A percentile compares a stretch with the other conserved stretches of the same genome.
These are phyloP conservation scores for Aspergillus fumigatus DNA, from an alignment of 2,329 filamentous ascomycete genomes.

Conservation along the genomic window DNA sequence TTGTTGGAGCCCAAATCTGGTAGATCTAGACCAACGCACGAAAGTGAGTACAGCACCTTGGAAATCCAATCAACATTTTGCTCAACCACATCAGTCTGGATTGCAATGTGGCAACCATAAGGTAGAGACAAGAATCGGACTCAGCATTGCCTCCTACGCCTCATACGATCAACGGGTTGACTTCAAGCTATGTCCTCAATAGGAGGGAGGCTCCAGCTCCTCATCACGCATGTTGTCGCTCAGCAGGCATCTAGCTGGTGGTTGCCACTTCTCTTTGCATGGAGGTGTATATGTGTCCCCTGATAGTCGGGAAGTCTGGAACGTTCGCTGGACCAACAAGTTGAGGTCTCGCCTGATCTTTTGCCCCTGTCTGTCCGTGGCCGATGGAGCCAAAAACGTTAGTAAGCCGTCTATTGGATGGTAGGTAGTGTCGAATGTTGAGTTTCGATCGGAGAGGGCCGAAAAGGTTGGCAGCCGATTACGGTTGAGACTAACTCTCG, in stretches of 20 bases:
- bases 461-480: neutral
- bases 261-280: neutral
- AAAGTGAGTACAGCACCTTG: neutral
- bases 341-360: neutral
- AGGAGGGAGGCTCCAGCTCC: neutral
- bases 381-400: neutral
- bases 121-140: neutral
- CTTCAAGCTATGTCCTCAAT: neutral
- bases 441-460: neutral
- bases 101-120: neutral
- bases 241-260: neutral
- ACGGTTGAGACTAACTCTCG: neutral
- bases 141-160: neutral
- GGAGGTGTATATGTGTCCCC: neutral
- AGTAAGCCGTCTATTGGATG: neutral
- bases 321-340: neutral
- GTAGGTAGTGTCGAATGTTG: neutral
- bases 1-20: neutral
- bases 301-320: neutral
- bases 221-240: neutral
- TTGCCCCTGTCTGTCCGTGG: neutral
- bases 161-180: neutral
- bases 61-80: neutral
- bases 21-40: neutral
- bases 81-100: neutral